phyloP scores from a whole-genome alignment of 257 asterid species.

The Salvia rosmarinus region DNA sequence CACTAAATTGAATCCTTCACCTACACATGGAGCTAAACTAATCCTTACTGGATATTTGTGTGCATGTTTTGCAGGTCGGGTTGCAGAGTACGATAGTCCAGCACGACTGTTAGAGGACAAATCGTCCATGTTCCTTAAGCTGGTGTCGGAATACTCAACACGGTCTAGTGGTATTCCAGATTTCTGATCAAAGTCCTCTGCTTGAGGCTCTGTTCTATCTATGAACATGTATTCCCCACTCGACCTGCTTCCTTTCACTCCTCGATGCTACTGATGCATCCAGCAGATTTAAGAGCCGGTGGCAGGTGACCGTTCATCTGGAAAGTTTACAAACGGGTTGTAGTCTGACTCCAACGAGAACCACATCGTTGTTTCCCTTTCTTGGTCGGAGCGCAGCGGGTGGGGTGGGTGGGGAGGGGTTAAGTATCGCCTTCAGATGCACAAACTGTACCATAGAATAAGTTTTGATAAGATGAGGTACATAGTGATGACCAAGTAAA shows the following conservation, averaged over 20 bases:
- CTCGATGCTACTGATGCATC: conserved; percentile 13
- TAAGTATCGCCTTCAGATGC: conserved; percentile 15
- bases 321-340: neutral
- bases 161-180: conserved; percentile 64
- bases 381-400: neutral
- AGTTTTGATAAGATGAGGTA: conserved; percentile 32
- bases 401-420: neutral
- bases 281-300: conserved; percentile 23
- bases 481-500: conserved; percentile 26
- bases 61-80: conserved; percentile 68
- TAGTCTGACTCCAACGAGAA: neutral
- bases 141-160: conserved; percentile 87
- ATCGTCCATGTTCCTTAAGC: conserved; percentile 93
- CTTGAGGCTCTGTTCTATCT: neutral
- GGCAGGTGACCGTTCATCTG: neutral
- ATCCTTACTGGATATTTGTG: neutral
- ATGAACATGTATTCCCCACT: conserved; percentile 16
- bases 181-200: conserved; percentile 41
- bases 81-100: conserved; percentile 91
- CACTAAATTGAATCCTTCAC: neutral
- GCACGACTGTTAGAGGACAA: conserved; percentile 84
- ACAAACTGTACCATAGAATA: conserved; percentile 47
- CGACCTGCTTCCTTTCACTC: conserved; percentile 1
- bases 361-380: neutral
- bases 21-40: conserved; percentile 6